These are phyloP conservation scores for Thalassiosira hispida DNA, from an alignment of 352 stramenopile species.

Conservation along the genomic window DNA sequence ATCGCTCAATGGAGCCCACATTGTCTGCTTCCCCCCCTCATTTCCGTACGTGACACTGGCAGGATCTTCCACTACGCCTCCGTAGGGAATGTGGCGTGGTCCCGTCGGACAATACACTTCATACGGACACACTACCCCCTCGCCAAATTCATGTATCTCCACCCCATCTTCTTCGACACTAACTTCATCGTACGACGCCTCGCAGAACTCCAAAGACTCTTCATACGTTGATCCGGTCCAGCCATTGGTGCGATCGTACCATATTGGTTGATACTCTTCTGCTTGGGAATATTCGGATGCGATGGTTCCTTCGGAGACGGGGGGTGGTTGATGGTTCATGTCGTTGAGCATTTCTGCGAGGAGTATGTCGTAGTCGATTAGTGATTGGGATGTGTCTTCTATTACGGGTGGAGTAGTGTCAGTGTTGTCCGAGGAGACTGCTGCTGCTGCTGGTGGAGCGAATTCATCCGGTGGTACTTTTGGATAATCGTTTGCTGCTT, in stretches of 20 bases:
- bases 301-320: not conserved
- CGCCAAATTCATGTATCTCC: not conserved
- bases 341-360: not conserved
- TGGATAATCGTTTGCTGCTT: too few relatives aligned
- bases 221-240: slow-evolving; percentile 3
- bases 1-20: not conserved
- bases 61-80: not conserved
- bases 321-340: too few relatives aligned
- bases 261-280: not conserved
- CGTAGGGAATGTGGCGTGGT: not conserved
- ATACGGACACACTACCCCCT: not conserved
- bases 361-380: not conserved
- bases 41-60: too few relatives aligned
- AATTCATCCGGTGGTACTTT: too few relatives aligned
- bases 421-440: too few relatives aligned
- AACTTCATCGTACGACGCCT: too few relatives aligned
- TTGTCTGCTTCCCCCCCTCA: too few relatives aligned
- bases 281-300: not conserved
- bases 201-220: not conserved
- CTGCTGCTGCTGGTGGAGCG: too few relatives aligned
- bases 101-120: not conserved
- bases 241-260: not conserved
- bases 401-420: too few relatives aligned
- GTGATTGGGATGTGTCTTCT: too few relatives aligned
- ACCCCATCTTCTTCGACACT: too few relatives aligned